These are phyloP conservation scores for Tuber microsphaerosporum DNA, from an alignment of 495 filamentous ascomycete genomes.

Conservation along the genomic window DNA sequence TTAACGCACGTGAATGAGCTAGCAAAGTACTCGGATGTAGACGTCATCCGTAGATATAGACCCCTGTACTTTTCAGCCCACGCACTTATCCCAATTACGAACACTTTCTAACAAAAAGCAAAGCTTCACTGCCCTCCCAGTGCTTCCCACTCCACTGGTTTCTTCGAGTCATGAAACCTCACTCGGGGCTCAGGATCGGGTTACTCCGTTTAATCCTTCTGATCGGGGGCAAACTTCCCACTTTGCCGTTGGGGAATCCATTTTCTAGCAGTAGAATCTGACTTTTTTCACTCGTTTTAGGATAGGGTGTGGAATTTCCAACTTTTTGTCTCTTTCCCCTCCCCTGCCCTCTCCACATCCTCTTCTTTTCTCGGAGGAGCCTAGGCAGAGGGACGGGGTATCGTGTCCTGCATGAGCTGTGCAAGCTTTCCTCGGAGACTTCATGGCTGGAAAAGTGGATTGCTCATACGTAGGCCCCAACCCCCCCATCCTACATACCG, in stretches of 20 bases:
- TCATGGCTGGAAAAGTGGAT: background rate
- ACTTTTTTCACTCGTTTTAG: background rate
- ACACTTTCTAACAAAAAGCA: too few species aligned
- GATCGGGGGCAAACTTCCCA: background rate
- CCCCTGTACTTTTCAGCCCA: too few species aligned
- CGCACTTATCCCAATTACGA: too few species aligned
- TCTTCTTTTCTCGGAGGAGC: background rate
- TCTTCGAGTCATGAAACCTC: conserved; percentile 24
- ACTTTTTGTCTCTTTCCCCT: background rate
- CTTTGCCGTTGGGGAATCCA: background rate
- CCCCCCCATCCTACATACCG: background rate
- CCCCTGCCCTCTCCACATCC: background rate
- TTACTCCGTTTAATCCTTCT: background rate
- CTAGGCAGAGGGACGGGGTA: background rate
- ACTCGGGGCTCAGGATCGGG: conserved; percentile 17
- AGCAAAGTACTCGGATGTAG: too few species aligned
- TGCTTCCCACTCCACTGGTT: background rate
- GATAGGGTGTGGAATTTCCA: background rate
- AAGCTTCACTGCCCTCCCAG: background rate
- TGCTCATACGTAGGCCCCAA: background rate
- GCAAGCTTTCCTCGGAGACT: background rate
- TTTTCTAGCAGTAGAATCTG: background rate
- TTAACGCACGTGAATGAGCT: too few species aligned
- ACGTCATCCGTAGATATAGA: too few species aligned
- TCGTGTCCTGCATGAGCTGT: background rate